Percentiles rank a stretch among this genome's conserved stretches.
phyloP scores from a whole-genome alignment of 2,329 filamentous ascomycete species.

The Sporothrix brunneoviolacea region DNA sequence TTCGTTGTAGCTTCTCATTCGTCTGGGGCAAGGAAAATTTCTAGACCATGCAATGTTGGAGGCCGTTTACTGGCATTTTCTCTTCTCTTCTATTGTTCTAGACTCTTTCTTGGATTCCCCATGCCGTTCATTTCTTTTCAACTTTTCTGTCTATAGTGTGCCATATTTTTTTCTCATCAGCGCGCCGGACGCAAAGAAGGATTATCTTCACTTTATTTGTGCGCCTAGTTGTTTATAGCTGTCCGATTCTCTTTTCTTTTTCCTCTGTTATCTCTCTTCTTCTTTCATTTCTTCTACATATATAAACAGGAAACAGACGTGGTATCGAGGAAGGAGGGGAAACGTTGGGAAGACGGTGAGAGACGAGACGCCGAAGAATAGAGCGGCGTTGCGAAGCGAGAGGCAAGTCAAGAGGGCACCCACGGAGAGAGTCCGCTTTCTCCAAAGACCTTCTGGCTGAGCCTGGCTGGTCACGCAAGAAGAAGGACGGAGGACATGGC shows the following conservation, averaged over 20 bases:
- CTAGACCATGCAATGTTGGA: conserved; percentile 29
- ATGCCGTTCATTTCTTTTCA: neutral
- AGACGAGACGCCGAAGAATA: too few relatives aligned
- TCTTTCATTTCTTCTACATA: neutral
- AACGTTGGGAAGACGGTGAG: too few relatives aligned
- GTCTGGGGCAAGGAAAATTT: conserved; percentile 67
- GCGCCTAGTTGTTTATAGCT: neutral
- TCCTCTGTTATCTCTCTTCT: neutral
- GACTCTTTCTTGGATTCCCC: conserved; percentile 16
- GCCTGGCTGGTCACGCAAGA: too few relatives aligned
- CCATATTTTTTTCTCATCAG: conserved; percentile 10
- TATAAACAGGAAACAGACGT: neutral
- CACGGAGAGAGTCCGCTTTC: too few relatives aligned
- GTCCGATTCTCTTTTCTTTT: neutral
- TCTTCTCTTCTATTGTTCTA: conserved; percentile 8
- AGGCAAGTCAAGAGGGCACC: neutral
- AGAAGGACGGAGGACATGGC: too few relatives aligned
- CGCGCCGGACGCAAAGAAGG: conserved; percentile 17
- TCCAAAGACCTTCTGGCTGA: too few relatives aligned
- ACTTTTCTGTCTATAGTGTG: conserved; percentile 11
- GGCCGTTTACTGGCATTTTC: neutral
- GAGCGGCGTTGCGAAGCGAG: neutral
- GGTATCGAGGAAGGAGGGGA: neutral
- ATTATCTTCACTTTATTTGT: conserved; percentile 4
- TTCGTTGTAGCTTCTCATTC: conserved; percentile 48